These are phyloP conservation scores for Blumeriella jaapii DNA, from an alignment of 2,329 filamentous ascomycete species.

Conservation along the genomic window DNA sequence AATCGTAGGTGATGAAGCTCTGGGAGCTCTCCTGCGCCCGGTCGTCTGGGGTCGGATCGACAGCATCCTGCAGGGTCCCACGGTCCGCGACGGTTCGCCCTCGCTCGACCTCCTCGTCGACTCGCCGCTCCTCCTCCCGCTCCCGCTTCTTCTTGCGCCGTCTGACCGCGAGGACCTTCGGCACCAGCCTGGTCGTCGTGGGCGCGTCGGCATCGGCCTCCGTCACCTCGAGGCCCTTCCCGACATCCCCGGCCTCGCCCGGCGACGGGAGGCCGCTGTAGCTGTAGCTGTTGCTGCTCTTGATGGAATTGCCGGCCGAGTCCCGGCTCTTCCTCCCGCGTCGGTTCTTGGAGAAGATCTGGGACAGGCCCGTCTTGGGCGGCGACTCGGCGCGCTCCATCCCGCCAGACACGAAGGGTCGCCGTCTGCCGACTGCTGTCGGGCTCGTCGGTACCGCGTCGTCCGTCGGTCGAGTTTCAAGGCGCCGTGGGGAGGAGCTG, in stretches of 20 bases:
- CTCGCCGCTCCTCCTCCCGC: conserved; percentile 30
- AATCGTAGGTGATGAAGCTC: conserved; percentile 25
- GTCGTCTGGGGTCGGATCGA: neutral
- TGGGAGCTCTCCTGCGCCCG: conserved; percentile 6
- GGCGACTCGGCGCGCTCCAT: conserved; percentile 22
- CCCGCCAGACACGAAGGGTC: conserved; percentile 25
- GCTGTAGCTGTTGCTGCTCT: conserved; percentile 19
- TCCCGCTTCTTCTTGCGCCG: conserved; percentile 38
- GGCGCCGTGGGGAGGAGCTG: no score
- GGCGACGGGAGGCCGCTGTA: conserved; percentile 16
- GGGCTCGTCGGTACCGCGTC: no score
- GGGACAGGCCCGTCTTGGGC: conserved; percentile 14
- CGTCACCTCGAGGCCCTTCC: conserved; percentile 12
- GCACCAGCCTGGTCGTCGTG: conserved; percentile 40
- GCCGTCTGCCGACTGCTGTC: no score
- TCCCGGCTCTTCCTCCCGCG: conserved; percentile 15
- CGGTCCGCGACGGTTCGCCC: conserved; percentile 26
- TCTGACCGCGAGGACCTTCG: conserved; percentile 39
- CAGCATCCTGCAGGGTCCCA: conserved; percentile 24
- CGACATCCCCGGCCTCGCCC: conserved; percentile 19
- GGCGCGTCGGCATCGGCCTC: conserved; percentile 22
- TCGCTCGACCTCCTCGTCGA: conserved; percentile 27
- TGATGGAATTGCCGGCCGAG: conserved; percentile 20
- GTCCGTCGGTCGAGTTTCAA: no score
- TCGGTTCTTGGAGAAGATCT: conserved; percentile 22